Conservation (phyloP, 441 rosid species). For the Populus tomentosa region DNA sequence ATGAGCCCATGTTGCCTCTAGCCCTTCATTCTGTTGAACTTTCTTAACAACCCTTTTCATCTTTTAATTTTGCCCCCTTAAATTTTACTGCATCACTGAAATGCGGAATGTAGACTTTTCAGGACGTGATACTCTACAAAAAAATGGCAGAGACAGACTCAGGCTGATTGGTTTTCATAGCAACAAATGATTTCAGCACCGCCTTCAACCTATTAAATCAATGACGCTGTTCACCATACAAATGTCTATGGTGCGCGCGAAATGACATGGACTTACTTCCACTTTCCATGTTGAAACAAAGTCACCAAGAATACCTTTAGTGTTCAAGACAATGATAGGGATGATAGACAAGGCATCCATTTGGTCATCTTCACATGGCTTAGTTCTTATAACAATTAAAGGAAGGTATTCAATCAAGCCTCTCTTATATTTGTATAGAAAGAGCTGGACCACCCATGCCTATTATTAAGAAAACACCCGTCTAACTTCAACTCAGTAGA, state of each 20-base stretch:
- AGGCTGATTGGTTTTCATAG: neutral
- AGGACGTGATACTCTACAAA: neutral
- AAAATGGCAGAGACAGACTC: neutral
- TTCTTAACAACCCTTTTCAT: neutral
- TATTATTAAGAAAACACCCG: neutral
- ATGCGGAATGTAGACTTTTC: neutral
- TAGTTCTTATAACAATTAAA: neutral
- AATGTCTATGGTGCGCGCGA: neutral
- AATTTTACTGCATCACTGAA: neutral
- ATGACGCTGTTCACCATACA: neutral
- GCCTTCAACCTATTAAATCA: neutral
- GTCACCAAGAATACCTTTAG: neutral
- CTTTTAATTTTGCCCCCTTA: neutral
- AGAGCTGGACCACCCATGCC: neutral
- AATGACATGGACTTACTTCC: neutral
- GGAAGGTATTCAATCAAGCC: neutral
- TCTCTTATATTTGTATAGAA: neutral
- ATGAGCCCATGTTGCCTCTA: neutral
- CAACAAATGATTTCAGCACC: neutral
- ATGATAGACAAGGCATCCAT: neutral
- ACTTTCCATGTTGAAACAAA: neutral
- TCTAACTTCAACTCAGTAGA: neutral
- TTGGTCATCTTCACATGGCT: neutral
- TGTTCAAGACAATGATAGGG: neutral
- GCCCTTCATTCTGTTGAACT: neutral